Evolutionary conservation across 2,329 filamentous ascomycete genomes (phyloP), one percentile per base, ranked within the genome.

Genomic region (Ophiostoma triangulosporum): DNA sequence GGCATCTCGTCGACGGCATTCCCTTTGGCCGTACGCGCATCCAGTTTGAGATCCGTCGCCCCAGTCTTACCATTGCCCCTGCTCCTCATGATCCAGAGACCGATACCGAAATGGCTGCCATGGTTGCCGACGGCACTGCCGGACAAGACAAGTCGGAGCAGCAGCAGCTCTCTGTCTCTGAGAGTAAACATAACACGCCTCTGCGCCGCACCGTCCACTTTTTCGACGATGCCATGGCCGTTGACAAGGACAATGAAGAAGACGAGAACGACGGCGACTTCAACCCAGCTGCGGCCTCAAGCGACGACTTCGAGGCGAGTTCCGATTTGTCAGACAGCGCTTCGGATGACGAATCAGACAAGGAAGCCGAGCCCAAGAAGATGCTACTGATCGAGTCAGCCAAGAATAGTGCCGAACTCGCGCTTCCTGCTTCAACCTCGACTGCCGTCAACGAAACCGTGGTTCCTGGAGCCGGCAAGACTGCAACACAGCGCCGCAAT

Each of bases 1-100:
- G 76, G 59, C 89, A 90, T 64, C 73, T 96, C 6, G 76, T 93
- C 11, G 91, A 97, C 64, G 90, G 91, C 3, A 73, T 95, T 20
- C 78, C 88, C 0, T 95, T 91, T 64, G 90, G 91, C 3, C 78
- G 84, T 56, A 82, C 84, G 1, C 81, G 46, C 11, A 31, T 48
- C 5, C 15, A 48, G 6, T 12, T 12, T 12, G 46, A 20, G 2
- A 48, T 48, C 7, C 46, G 46, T 11, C 46, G 46, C 8, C 46
- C 46, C 29, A 29, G 33, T n/a, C 27, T 48, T 3, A 9, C 17
- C 29, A 31, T 48, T 9, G 27, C 29, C 12, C 46, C 46, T 29
- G 43, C 24, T 29, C 43, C 26, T 6, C 24, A 26, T 17, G 24
- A 17, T 5, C 9, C 24, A 4, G 24, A 29, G 43, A 14, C 15